Evolutionary conservation across 306 rosid genomes (phyloP).

Genomic region (Cotoneaster glaucophyllus): DNA sequence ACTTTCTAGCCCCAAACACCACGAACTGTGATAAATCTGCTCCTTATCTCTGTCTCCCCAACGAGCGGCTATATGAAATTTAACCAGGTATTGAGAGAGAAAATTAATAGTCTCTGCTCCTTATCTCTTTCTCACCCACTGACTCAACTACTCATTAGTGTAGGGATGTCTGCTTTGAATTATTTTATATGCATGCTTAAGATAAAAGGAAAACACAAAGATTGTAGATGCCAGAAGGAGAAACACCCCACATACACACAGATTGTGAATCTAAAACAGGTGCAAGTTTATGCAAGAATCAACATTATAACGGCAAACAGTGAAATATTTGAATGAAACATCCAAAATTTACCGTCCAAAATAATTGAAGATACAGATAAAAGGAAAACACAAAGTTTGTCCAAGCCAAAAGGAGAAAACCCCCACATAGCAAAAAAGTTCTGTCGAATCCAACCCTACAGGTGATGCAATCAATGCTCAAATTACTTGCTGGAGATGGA

Average conservation of each 20-base stretch:
- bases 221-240: background rate
- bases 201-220: background rate
- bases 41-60: background rate
- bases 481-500: slow-evolving; percentile 10
- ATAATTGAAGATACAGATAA: background rate
- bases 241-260: background rate
- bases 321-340: background rate
- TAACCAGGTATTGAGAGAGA: background rate
- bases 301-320: background rate
- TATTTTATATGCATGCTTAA: background rate
- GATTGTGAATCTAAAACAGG: background rate
- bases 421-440: slow-evolving; percentile 1
- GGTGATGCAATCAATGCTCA: slow-evolving; percentile 15
- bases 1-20: background rate
- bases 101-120: background rate
- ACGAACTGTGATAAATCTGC: background rate
- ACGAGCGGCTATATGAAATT: background rate
- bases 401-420: slow-evolving; percentile 2
- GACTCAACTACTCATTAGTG: background rate
- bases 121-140: too few species aligned
- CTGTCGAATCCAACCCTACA: background rate
- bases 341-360: background rate
- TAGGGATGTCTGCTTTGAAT: background rate
- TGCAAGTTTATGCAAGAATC: background rate
- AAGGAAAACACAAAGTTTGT: background rate